Percentiles rank a stretch among this genome's conserved stretches.
phyloP scores from a whole-genome alignment of 257 asterid species.

The Nicotiana tabacum region DNA sequence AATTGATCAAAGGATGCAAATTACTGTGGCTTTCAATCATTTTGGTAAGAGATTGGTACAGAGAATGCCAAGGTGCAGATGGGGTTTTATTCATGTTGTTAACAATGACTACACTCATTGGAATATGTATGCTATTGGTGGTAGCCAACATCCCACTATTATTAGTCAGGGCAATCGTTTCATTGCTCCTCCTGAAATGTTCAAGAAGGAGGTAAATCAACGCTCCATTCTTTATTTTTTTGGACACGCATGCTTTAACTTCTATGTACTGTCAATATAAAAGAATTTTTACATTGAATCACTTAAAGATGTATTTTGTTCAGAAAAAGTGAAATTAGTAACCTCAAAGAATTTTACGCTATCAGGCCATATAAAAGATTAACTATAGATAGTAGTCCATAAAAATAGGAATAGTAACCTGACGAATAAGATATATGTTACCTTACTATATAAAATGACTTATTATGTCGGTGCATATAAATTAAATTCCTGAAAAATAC shows the following conservation, averaged over 20 bases:
- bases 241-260: not conserved
- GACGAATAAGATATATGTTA: too few relatives aligned
- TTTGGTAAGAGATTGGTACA: slow-evolving; percentile 82
- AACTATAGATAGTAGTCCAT: not conserved
- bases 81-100: slow-evolving; percentile 73
- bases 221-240: not conserved
- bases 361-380: not conserved
- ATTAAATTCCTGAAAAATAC: not conserved
- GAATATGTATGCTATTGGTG: slow-evolving; percentile 94
- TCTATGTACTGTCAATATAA: not conserved
- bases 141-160: slow-evolving; percentile 67
- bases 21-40: slow-evolving; percentile 82
- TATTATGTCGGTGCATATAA: too few relatives aligned
- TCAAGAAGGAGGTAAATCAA: slow-evolving; percentile 47
- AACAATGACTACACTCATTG: slow-evolving; percentile 94
- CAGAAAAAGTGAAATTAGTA: not conserved
- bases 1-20: slow-evolving; percentile 55
- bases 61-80: slow-evolving; percentile 85
- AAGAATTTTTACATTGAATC: not conserved
- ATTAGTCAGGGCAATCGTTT: slow-evolving; percentile 88
- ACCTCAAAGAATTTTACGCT: too few relatives aligned
- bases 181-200: slow-evolving; percentile 51
- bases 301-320: too few relatives aligned
- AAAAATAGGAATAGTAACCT: not conserved
- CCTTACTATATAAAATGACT: not conserved